Evolutionary conservation across 257 asterid genomes (phyloP), one percentile per base, ranked within the genome.

Genomic region (Lantana camara): DNA sequence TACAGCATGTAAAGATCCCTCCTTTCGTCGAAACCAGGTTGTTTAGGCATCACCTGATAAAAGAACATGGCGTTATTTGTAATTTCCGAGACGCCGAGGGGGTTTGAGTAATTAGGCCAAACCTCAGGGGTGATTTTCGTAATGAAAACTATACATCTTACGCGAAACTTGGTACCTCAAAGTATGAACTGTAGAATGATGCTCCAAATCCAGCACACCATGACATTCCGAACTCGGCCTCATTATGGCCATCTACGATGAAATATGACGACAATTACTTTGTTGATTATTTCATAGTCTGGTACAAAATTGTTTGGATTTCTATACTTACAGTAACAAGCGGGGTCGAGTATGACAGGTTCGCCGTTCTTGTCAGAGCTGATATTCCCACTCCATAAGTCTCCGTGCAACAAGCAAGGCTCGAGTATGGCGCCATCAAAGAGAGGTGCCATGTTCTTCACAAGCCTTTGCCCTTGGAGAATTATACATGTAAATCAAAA

Each of bases 151-250:
- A 11, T 16, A 55, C 23, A 37, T 52, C 14, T 29, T 60, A 41
- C 17, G 61, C 23, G 12, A 68, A 52, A 15, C 9, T 7, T 41
- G 50, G 16, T 76, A 92, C 98, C 98, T 87, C 94, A 63, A 87
- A 92, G 79, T 90, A 93, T 65, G 90, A 89, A 37, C 63, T 62
- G 73, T 93, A 93, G 69, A 93, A 93, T 8, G 93, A 77, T 73
- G 89, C 95, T 44, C 90, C 90, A 60, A 89, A 89, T 75, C 98
- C 97, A 41, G 97, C 97, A 77, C 97, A 93, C 98, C 98, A 93
- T 19, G 96, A 89, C 98, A 92, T 92, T 71, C 98, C 98, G 62
- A 92, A 92, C 73, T 92, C 98, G 6, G 96, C 98, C 69, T 92
- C 98, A 23, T 77, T 85, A 71, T 92, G 98, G 16, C 98, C 98